Evolutionary conservation across 2,329 filamentous ascomycete genomes (phyloP).

Genomic region (Botrytis deweyae): DNA sequence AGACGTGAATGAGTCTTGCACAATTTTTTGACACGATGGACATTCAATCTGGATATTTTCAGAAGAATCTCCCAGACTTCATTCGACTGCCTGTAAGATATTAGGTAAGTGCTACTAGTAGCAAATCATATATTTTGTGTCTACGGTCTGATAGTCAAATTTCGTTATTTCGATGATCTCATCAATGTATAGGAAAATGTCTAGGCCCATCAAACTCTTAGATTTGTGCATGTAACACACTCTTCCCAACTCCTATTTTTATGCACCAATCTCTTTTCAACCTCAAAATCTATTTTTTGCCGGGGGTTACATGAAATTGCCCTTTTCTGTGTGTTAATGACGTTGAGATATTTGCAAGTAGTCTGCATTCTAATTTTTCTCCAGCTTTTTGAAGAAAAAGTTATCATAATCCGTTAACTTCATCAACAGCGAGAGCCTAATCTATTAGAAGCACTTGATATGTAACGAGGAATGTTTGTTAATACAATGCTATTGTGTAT

Average conservation of each 20-base stretch:
- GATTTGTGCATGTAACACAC: background rate
- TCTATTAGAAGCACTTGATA: background rate
- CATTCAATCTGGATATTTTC: background rate
- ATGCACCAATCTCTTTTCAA: accelerated
- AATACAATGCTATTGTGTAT: background rate
- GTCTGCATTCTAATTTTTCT: background rate
- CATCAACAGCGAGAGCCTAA: background rate
- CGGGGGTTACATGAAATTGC: background rate
- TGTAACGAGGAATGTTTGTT: background rate
- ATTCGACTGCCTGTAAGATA: accelerated
- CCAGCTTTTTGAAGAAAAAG: background rate
- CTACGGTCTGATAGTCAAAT: background rate
- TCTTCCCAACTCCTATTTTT: background rate
- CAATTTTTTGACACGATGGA: accelerated
- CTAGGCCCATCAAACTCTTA: background rate
- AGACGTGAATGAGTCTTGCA: background rate
- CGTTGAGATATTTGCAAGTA: background rate
- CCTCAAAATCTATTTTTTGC: no score
- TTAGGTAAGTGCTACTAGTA: accelerated
- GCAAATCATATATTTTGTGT: background rate
- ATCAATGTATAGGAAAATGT: no score
- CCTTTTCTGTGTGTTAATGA: accelerated
- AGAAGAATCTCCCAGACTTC: no score
- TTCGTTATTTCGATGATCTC: background rate
- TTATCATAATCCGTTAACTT: background rate